These are phyloP conservation scores for Boletus sp. DNA, from an alignment of 1,284 basidiomycete species.

Conservation along the genomic window DNA sequence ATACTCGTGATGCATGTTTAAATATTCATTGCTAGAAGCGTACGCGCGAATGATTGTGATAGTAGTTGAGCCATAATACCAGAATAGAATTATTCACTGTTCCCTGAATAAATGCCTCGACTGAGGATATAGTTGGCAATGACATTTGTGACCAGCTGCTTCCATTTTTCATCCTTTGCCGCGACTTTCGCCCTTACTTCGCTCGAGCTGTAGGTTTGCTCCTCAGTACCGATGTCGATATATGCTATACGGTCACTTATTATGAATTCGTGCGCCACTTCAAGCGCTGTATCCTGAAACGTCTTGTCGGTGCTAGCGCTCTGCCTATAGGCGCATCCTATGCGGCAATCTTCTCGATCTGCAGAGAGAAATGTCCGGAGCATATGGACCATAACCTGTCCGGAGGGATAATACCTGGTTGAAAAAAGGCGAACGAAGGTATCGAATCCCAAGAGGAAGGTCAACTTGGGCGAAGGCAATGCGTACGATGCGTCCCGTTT, in stretches of 20 bases:
- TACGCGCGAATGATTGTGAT: neutral
- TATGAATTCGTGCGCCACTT: conserved; percentile 48
- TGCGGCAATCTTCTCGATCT: conserved; percentile 55
- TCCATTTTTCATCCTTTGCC: conserved; percentile 35
- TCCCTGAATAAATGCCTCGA: conserved; percentile 45
- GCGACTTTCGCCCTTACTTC: conserved; percentile 55
- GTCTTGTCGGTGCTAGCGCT: conserved; percentile 17
- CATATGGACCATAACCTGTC: conserved; percentile 49
- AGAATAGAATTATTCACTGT: conserved; percentile 12
- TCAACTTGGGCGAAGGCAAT: conserved; percentile 40
- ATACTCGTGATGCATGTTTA: conserved; percentile 7
- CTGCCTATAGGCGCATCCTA: conserved; percentile 70
- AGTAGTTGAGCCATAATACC: conserved; percentile 7
- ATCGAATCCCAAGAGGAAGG: conserved; percentile 82
- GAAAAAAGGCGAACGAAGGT: conserved; percentile 85
- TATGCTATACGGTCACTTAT: conserved; percentile 49
- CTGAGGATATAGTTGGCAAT: conserved; percentile 49
- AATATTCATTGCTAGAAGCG: conserved; percentile 4
- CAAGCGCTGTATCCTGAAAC: conserved; percentile 32
- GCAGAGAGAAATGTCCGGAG: conserved; percentile 62
- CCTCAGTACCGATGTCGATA: conserved; percentile 55
- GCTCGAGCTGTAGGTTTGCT: conserved; percentile 69
- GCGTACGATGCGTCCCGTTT: conserved; percentile 16
- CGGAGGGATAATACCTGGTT: conserved; percentile 70
- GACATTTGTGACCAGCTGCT: conserved; percentile 38